Evolutionary conservation across 2,329 filamentous ascomycete genomes (phyloP).

Genomic region (Botryotinia narcissicola): DNA sequence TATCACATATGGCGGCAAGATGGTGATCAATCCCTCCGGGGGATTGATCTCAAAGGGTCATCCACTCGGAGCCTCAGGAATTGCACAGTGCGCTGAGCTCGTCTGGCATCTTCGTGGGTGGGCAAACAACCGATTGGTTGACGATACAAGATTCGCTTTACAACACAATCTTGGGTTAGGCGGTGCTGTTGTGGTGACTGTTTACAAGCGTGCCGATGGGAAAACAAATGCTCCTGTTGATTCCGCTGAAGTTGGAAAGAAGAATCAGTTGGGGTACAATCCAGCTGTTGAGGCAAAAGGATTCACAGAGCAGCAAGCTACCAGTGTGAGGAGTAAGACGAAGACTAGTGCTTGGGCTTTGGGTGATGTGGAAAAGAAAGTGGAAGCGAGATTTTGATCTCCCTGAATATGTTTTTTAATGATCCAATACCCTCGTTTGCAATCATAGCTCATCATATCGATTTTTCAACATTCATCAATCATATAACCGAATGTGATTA

Average conservation of each 20-base stretch:
- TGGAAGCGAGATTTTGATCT: constrained; percentile 62
- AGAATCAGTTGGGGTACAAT: constrained; percentile 79
- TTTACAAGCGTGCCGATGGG: constrained; percentile 83
- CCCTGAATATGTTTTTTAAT: neutral
- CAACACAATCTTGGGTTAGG: constrained; percentile 94
- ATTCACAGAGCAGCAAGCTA: constrained; percentile 75
- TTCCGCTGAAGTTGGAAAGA: constrained; percentile 61
- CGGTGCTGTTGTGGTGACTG: constrained; percentile 84
- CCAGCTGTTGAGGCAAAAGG: constrained; percentile 86
- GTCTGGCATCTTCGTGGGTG: constrained; percentile 95
- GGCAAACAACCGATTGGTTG: constrained; percentile 82
- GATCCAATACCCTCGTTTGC: neutral
- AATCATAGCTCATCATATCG: neutral
- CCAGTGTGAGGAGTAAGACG: constrained; percentile 66
- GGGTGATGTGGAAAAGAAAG: constrained; percentile 70
- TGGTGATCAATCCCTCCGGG: constrained; percentile 89
- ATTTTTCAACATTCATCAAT: rapidly evolving
- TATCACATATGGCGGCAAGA: constrained; percentile 78
- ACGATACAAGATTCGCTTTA: constrained; percentile 68
- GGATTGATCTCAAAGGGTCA: constrained; percentile 96
- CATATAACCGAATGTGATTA: neutral
- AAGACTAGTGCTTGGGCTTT: constrained; percentile 70
- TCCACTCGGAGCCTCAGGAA: constrained; percentile 87
- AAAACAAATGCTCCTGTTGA: constrained; percentile 61
- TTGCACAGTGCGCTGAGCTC: constrained; percentile 92